Evolutionary conservation across 73 alveolate species (phyloP), one percentile per base, ranked within the genome.

Genomic region (Paramecium sexaurelia): DNA sequence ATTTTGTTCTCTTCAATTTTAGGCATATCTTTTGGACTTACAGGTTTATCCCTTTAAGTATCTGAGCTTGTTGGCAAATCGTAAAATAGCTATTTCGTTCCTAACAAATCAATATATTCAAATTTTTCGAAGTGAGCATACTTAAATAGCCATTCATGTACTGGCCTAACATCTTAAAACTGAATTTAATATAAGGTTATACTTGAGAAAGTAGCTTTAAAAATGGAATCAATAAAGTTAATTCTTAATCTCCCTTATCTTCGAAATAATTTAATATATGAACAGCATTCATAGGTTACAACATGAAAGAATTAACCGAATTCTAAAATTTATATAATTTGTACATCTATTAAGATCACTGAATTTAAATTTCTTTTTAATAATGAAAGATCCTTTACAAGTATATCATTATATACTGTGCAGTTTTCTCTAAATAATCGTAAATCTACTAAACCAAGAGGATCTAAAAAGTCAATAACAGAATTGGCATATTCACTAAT

Each of bases 381-480:
- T 66, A 87, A 47, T 9, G 95, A 67, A 75, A 97, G 82, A 85
- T 97, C 99, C 91, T 97, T 97, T 26, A 97, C 98, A 75, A 96
- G 96, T 1, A 96, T 69, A 24, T 96, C 97, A 83, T 96, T 92
- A 55, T 92, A 91, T 20, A 85, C 86, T 26, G 98, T 96, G 86
- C 98, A 97, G 90, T 97, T 98, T 91, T 97, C 98, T 90, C 99
- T 95, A 87, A 95, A 97, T 15, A 97, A 92, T 43, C 97, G 87
- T 26, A 89, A 75, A 36, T 92, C 55, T 40, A 93, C 75, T 26
- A 57, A 39, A 19, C 93, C 93, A 19, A 78, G 84, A 37, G 94
- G 92, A 84, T 97, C 99, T 10, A 97, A 78, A 9, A 69, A 87
- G 43, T 97, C 97, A 94, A 97, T 85, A 26, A 97, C 92, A 9